Evolutionary conservation across 225 moss, liverwort and hornwort species (phyloP), one percentile per base, ranked within the genome.

Genomic region (Pleurozium schreberi): DNA sequence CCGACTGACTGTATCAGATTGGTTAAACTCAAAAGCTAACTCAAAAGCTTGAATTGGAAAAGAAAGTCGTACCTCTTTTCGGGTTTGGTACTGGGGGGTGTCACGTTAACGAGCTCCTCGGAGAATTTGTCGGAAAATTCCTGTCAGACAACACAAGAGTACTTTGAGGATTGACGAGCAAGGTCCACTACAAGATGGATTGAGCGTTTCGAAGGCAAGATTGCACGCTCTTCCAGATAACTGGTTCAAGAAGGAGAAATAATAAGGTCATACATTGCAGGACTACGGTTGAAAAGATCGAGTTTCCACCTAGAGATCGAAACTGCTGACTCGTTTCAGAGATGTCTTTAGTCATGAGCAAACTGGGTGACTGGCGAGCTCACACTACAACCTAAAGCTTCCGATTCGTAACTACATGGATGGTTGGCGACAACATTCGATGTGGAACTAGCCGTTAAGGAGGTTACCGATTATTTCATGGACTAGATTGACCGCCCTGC

Each of bases 11-110:
- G 30, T 62, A 77, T 68, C 86, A 62, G 10, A 69, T 82, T 42
- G 47, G 40, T 80, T 74, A 36, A 85, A 73, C 36, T 60, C 73
- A 60, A 47, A 47, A 38, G 31, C n/a, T 22, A 68, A 67, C 12
- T 59, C 45, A 22, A 69, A 26, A 70, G 40, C 55, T 88, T 1
- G 40, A 58, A 80, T 58, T 86, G 85, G 53, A 68, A n/a, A 67
- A 83, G 82, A 62, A 67, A 81, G 80, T 52, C 87, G 42, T 88
- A 93, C 93, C 93, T 93, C 82, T 91, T 93, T 67, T 89, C 93
- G 28, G 88, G 78, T 88, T 86, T 93, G 52, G 69, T 43, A 40
- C 59, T 89, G 65, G 63, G 85, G 36, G 88, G 91, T 74, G 67
- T 88, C 80, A 40, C 79, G 70, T 25, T 58, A 11, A 58, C 75